These are phyloP conservation scores for Trypanosoma melophagium DNA, from an alignment of 208 protist genomes.

Conservation along the genomic window DNA sequence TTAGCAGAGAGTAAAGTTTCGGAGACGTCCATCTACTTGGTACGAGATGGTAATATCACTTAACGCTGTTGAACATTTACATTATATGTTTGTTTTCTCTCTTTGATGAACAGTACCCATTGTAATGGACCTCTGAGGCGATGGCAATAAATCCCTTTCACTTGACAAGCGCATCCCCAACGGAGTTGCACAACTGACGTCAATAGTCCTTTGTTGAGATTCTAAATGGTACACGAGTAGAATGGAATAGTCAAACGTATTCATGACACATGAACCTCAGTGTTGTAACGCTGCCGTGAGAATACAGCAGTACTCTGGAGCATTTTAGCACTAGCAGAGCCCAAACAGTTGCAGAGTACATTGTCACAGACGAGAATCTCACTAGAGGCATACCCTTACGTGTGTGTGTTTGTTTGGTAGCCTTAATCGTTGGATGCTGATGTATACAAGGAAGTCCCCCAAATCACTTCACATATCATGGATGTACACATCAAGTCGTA, in stretches of 20 bases:
- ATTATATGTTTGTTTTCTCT: slow-evolving; percentile 35
- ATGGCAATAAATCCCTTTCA: slow-evolving; percentile 21
- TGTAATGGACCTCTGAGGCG: slow-evolving; percentile 27
- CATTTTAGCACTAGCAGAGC: slow-evolving; percentile 28
- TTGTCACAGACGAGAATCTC: slow-evolving; percentile 26
- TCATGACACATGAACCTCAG: slow-evolving; percentile 16
- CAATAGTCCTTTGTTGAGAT: slow-evolving; percentile 1
- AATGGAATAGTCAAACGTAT: slow-evolving; percentile 32
- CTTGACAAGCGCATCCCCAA: slow-evolving; percentile 20
- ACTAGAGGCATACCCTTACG: too few species aligned
- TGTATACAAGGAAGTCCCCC: too few species aligned
- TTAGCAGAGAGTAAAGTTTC: slow-evolving; percentile 18
- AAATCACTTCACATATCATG: too few species aligned
- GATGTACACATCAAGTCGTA: too few species aligned
- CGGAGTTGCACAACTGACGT: not conserved
- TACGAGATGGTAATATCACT: slow-evolving; percentile 50
- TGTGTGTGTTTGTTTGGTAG: too few species aligned
- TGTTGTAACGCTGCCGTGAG: slow-evolving; percentile 29
- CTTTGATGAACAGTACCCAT: slow-evolving; percentile 34
- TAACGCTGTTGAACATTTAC: slow-evolving; percentile 38
- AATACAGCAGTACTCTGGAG: slow-evolving; percentile 28
- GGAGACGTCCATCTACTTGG: slow-evolving; percentile 18
- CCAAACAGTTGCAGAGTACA: slow-evolving; percentile 32
- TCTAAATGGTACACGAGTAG: slow-evolving; percentile 20
- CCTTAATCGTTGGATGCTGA: too few species aligned